Evolutionary conservation across 495 filamentous ascomycete species (phyloP).

Genomic region (Penicillium pulvis): DNA sequence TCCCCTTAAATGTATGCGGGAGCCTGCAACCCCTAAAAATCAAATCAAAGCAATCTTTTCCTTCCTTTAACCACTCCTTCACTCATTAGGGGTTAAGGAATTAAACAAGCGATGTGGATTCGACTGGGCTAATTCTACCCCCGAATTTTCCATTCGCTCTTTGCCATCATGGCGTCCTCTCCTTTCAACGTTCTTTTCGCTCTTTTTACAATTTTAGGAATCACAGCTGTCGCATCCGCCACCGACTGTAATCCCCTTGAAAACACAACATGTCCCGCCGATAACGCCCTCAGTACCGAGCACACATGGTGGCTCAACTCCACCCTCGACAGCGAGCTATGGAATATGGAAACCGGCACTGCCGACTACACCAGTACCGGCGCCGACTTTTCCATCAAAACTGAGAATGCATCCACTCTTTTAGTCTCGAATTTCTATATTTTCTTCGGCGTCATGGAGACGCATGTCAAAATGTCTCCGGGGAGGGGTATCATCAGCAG

Average conservation of each 20-base stretch:
- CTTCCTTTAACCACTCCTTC: background rate
- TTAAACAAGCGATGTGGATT: background rate
- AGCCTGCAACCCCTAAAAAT: background rate
- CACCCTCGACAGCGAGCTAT: constrained; percentile 58
- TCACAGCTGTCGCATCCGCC: background rate
- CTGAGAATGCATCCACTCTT: constrained; percentile 52
- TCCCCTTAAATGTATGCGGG: background rate
- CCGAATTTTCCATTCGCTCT: background rate
- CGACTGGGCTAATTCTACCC: background rate
- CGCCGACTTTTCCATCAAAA: constrained; percentile 64
- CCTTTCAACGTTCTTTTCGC: constrained; percentile 2
- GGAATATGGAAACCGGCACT: constrained; percentile 63
- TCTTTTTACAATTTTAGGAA: background rate
- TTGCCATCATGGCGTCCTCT: constrained; percentile 5
- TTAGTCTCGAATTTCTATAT: constrained; percentile 70
- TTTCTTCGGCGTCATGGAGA: constrained; percentile 71
- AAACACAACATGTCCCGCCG: constrained; percentile 63
- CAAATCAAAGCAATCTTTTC: background rate
- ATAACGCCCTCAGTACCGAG: constrained; percentile 77
- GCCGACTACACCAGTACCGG: constrained; percentile 62
- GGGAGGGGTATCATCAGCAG: constrained; percentile 76
- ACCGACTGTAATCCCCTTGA: constrained; percentile 62
- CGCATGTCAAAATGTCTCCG: constrained; percentile 64
- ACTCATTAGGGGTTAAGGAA: background rate
- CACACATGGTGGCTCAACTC: constrained; percentile 77